phyloP scores from a whole-genome alignment of 768 basidiomycete species.

The Tephrocybe sp. region DNA sequence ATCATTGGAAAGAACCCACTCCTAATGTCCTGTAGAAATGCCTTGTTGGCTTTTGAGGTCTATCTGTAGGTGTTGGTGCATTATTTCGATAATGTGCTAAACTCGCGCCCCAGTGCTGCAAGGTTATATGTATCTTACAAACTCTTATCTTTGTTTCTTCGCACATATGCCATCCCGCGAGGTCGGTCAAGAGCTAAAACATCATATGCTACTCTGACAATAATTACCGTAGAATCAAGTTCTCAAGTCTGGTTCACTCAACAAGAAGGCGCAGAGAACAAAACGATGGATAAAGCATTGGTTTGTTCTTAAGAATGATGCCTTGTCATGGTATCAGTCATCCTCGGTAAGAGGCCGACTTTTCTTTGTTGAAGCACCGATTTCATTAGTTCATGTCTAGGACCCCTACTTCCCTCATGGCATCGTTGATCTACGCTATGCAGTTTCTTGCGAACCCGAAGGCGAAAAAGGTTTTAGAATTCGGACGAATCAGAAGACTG shows the following conservation, averaged over 20 bases:
- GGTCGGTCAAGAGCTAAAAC: slow-evolving; percentile 38
- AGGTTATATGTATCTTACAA: slow-evolving; percentile 96
- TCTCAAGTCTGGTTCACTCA: slow-evolving; percentile 87
- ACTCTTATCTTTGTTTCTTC: slow-evolving; percentile 93
- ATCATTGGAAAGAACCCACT: not conserved
- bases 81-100: not conserved
- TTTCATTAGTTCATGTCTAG: slow-evolving; percentile 36
- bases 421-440: slow-evolving; percentile 93
- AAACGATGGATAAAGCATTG: slow-evolving; percentile 94
- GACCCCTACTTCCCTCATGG: slow-evolving; percentile 98
- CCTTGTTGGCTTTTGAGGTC: slow-evolving; percentile 92
- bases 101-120: slow-evolving; percentile 66
- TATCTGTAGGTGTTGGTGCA: slow-evolving; percentile 60
- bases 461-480: slow-evolving; percentile 80
- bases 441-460: slow-evolving; percentile 79
- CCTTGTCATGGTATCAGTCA: slow-evolving; percentile 94
- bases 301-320: slow-evolving; percentile 96
- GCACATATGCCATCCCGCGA: slow-evolving; percentile 90
- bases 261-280: slow-evolving; percentile 84
- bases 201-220: not conserved
- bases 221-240: slow-evolving; percentile 68
- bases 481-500: slow-evolving; percentile 75
- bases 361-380: not conserved
- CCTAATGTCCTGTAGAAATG: slow-evolving; percentile 56
- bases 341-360: slow-evolving; percentile 61